Percentiles rank a stretch among this genome's conserved stretches.
phyloP scores from a whole-genome alignment of 495 filamentous ascomycete species.

The Neurospora sp. region DNA sequence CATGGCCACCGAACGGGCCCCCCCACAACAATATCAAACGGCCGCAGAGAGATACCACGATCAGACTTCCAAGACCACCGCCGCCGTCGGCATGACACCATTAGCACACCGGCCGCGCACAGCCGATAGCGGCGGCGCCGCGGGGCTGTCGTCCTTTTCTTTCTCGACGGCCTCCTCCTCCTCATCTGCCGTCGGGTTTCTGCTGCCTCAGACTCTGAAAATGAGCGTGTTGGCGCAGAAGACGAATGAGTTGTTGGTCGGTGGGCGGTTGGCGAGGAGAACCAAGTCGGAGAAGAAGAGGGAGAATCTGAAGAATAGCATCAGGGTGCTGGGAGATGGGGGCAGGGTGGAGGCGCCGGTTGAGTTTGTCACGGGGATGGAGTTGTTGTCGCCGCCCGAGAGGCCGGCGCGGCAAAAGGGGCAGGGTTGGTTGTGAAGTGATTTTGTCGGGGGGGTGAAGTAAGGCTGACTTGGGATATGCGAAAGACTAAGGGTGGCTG shows the following conservation, averaged over 20 bases:
- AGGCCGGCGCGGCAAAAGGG: background rate
- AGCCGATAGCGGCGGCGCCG: background rate
- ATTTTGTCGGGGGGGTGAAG: too few species aligned
- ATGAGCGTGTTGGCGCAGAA: background rate
- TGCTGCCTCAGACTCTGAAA: background rate
- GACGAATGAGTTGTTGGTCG: background rate
- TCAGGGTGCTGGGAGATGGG: conserved; percentile 2
- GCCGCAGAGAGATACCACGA: background rate
- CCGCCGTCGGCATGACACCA: background rate
- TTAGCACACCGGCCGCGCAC: background rate
- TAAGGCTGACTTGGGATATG: too few species aligned
- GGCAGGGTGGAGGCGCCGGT: background rate
- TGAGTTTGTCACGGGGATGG: background rate
- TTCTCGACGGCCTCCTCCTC: background rate
- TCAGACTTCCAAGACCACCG: background rate
- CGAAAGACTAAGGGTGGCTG: background rate
- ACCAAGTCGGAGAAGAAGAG: conserved; percentile 5
- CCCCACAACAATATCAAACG: background rate
- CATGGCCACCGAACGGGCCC: background rate
- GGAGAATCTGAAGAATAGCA: conserved; percentile 10
- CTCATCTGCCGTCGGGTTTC: background rate
- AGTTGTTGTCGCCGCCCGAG: background rate
- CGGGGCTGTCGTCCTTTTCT: background rate
- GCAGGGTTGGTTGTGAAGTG: background rate
- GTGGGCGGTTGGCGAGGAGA: background rate